A percentile compares a stretch with the other conserved stretches of the same genome.
phyloP scores from a whole-genome alignment of 192 early-diverging fungal species.

The Chytriomyces sp. region DNA sequence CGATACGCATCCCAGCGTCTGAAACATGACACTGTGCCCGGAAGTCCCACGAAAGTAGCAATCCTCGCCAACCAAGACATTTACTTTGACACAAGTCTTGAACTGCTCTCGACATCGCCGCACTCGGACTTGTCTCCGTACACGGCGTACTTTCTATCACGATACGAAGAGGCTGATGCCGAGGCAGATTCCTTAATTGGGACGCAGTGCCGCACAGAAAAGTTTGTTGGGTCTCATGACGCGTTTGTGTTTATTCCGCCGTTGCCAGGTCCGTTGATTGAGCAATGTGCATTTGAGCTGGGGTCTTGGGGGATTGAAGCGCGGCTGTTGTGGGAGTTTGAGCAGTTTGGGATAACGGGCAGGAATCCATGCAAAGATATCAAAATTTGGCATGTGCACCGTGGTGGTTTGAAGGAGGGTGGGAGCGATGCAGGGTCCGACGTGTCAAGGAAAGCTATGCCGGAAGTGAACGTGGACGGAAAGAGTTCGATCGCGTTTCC shows the following conservation, averaged over 20 bases:
- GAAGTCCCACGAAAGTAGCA: background rate
- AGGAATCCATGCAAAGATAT: constrained; percentile 38
- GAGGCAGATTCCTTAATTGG: constrained; percentile 17
- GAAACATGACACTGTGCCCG: background rate
- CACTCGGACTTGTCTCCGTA: constrained; percentile 15
- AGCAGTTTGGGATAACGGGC: constrained; percentile 32
- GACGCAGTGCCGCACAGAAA: constrained; percentile 17
- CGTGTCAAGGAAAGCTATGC: background rate
- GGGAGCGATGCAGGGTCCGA: background rate
- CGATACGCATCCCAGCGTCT: constrained; percentile 18
- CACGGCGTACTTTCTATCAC: constrained; percentile 29
- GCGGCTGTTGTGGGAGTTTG: constrained; percentile 34
- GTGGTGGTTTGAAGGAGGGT: constrained; percentile 11
- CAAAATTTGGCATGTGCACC: constrained; percentile 38
- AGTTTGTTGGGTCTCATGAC: constrained; percentile 27
- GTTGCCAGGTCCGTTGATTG: constrained; percentile 21
- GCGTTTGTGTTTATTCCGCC: constrained; percentile 31
- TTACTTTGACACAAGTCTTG: constrained; percentile 20
- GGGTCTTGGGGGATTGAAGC: constrained; percentile 36
- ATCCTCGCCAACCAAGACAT: constrained; percentile 34
- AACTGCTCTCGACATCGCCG: constrained; percentile 3
- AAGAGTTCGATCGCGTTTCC: constrained; percentile 38
- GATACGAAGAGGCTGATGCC: constrained; percentile 18
- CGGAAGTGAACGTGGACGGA: constrained; percentile 34
- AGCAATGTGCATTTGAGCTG: constrained; percentile 20